Conservation (phyloP, 1,284 basidiomycete species). For the Ceratobasidium sp. region DNA sequence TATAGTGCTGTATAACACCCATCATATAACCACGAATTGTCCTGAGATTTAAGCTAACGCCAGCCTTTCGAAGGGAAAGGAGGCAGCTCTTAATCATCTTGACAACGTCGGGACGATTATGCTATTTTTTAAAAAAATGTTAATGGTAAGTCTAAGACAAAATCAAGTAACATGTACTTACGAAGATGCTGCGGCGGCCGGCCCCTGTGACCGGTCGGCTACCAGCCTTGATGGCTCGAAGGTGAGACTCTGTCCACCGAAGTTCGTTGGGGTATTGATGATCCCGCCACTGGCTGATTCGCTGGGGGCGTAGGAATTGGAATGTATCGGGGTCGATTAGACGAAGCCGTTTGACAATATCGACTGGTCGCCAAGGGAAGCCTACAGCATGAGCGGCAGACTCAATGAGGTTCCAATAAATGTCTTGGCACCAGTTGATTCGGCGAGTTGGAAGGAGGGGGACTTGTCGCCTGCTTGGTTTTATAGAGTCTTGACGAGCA, state of each 20-base stretch:
- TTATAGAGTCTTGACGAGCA: not conserved
- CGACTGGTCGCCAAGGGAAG: not conserved
- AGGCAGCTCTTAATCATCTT: not conserved
- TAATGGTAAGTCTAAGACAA: too few species aligned
- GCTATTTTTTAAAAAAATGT: not conserved
- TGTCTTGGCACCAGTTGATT: constrained; percentile 25
- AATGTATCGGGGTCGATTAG: not conserved
- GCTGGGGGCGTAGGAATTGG: not conserved
- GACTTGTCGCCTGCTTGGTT: not conserved
- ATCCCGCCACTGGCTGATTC: constrained; percentile 13
- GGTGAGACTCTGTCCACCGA: constrained; percentile 1
- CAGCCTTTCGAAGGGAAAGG: not conserved
- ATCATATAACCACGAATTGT: not conserved
- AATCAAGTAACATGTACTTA: not conserved
- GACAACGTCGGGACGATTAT: not conserved
- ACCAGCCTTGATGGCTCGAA: not conserved
- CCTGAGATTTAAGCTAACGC: not conserved
- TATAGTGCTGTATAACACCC: not conserved
- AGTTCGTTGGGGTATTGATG: not conserved
- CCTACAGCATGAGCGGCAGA: not conserved
- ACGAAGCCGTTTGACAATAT: not conserved
- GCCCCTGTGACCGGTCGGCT: not conserved
- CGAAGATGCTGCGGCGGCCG: not conserved
- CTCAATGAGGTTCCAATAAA: constrained; percentile 25
- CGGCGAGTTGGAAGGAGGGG: not conserved